phyloP scores from a whole-genome alignment of 768 basidiomycete genomes.

The Lactarius quietus region DNA sequence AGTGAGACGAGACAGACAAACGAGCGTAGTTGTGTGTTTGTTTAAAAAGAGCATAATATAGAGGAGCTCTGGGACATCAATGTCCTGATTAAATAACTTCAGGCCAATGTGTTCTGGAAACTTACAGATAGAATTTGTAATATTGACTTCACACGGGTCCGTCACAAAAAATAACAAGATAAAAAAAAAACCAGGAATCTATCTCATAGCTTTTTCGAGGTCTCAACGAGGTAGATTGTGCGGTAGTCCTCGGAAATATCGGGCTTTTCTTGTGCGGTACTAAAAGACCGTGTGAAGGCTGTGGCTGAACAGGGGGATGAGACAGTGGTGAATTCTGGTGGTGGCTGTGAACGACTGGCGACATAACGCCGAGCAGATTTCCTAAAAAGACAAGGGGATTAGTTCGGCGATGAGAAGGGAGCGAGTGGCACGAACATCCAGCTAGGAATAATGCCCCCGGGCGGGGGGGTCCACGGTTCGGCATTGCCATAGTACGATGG shows the following conservation, averaged over 20 bases:
- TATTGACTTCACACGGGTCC: background rate
- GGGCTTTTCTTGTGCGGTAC: background rate
- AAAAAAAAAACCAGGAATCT: background rate
- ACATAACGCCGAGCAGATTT: background rate
- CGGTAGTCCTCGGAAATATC: background rate
- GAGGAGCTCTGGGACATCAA: background rate
- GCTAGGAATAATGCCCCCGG: constrained; percentile 60
- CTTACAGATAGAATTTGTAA: background rate
- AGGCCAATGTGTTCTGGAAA: background rate
- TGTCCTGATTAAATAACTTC: background rate
- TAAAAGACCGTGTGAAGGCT: background rate
- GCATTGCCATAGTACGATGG: constrained; percentile 62
- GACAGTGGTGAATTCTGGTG: background rate
- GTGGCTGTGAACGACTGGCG: background rate
- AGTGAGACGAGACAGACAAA: background rate
- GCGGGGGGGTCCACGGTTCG: constrained; percentile 70
- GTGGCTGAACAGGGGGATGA: background rate
- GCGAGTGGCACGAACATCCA: constrained; percentile 50
- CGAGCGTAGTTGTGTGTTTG: background rate
- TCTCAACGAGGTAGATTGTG: background rate
- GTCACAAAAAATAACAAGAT: background rate
- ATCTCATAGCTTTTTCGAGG: background rate
- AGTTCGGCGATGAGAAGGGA: background rate
- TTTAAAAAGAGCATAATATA: background rate
- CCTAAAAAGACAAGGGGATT: background rate